These are phyloP conservation scores for Bromus sterilis DNA, from an alignment of 176 grass and related monocot genomes.

Conservation along the genomic window DNA sequence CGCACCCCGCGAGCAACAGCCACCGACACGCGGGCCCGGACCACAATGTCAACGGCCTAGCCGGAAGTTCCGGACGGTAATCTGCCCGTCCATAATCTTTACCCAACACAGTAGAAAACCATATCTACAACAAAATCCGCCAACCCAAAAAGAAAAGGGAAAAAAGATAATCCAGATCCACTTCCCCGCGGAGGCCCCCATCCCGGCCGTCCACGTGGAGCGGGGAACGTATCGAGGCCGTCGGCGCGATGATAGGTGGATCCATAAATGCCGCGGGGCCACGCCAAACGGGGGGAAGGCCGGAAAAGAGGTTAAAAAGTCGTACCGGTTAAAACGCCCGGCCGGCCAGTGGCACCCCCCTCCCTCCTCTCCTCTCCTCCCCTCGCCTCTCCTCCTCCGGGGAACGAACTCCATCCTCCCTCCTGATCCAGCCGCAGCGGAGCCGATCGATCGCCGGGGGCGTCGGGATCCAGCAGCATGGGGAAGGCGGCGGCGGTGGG, in stretches of 20 bases:
- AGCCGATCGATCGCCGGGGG: not conserved
- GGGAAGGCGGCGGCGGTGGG: constrained; percentile 54
- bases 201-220: not conserved
- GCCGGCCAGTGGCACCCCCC: constrained; percentile 15
- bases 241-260: not conserved
- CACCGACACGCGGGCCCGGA: not conserved
- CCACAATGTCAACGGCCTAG: not conserved
- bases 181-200: not conserved
- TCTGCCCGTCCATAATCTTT: no score
- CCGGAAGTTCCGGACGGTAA: no score
- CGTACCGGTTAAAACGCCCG: constrained; percentile 38
- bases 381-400: constrained; percentile 20
- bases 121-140: no score
- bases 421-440: constrained; percentile 35
- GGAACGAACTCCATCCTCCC: not conserved
- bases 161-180: not conserved
- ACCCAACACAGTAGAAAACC: no score
- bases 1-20: accelerated
- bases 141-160: not conserved
- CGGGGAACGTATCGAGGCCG: accelerated
- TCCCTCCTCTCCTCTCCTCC: not conserved
- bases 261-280: constrained; percentile 35
- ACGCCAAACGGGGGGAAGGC: not conserved
- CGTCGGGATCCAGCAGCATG: constrained; percentile 12
- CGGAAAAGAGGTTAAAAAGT: not conserved